Evolutionary conservation across 2,329 filamentous ascomycete species (phyloP).

Genomic region (Aphanoascus verrucosus): DNA sequence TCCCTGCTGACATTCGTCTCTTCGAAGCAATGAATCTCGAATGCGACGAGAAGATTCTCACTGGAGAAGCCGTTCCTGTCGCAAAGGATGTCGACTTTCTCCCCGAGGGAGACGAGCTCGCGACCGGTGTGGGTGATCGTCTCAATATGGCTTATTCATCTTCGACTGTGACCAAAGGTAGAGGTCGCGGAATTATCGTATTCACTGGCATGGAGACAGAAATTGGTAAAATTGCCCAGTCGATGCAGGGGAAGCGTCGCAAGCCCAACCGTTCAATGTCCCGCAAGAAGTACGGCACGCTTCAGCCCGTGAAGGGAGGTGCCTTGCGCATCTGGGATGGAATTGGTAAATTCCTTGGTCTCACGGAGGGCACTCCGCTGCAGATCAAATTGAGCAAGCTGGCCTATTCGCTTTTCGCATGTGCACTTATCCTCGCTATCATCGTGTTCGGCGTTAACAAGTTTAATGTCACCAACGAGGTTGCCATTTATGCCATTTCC

Average conservation of each 20-base stretch:
- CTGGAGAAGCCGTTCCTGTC: constrained; percentile 52
- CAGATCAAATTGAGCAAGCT: constrained; percentile 79
- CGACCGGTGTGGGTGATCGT: constrained; percentile 45
- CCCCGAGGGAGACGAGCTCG: constrained; percentile 20
- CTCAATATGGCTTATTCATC: constrained; percentile 53
- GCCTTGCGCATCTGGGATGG: constrained; percentile 40
- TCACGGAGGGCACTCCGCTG: constrained; percentile 65
- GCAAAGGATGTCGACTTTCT: constrained; percentile 38
- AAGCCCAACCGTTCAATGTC: constrained; percentile 34
- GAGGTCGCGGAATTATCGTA: constrained; percentile 48
- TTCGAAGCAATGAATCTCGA: constrained; percentile 58
- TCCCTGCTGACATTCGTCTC: constrained; percentile 48
- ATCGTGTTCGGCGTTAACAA: constrained; percentile 52
- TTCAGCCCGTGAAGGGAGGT: constrained; percentile 42
- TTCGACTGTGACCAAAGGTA: constrained; percentile 49
- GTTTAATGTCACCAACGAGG: constrained; percentile 47
- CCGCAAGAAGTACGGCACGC: constrained; percentile 36
- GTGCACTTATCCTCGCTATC: constrained; percentile 53
- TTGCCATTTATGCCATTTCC: constrained; percentile 50
- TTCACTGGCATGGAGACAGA: constrained; percentile 53
- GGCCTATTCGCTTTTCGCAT: constrained; percentile 65
- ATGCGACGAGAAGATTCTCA: constrained; percentile 56
- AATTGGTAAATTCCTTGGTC: constrained; percentile 46
- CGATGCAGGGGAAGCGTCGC: constrained; percentile 44
- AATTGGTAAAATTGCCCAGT: constrained; percentile 49